Percentiles rank a stretch among this genome's conserved stretches.
phyloP scores from a whole-genome alignment of 352 stramenopile genomes.

The Phytophthora pinifolia region DNA sequence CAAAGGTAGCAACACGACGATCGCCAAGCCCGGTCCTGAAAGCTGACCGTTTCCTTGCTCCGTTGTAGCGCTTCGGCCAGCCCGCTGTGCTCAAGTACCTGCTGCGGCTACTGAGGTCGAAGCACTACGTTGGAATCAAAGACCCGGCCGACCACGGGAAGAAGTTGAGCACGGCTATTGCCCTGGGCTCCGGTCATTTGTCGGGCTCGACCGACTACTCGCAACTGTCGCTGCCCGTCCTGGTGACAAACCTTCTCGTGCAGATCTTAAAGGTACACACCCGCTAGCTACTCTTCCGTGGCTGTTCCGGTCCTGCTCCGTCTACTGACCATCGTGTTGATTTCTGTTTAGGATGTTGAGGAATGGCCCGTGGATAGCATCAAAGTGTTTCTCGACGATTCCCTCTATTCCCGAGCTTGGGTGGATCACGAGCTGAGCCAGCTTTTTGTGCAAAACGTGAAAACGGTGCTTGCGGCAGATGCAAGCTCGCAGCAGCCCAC shows the following conservation, averaged over 20 bases:
- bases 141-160: conserved; percentile 34
- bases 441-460: conserved; percentile 78
- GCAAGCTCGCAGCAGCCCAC: conserved; percentile 9
- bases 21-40: not conserved
- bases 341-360: conserved; percentile 32
- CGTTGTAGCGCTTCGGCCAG: conserved; percentile 47
- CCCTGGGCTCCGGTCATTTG: conserved; percentile 23
- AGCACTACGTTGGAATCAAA: conserved; percentile 68
- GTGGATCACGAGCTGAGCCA: conserved; percentile 84
- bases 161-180: conserved; percentile 20
- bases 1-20: conserved; percentile 24
- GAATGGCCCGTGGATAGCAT: conserved; percentile 81
- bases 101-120: conserved; percentile 74
- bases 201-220: conserved; percentile 32
- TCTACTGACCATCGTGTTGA: not conserved
- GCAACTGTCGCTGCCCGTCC: conserved; percentile 66
- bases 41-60: not conserved
- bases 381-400: conserved; percentile 88
- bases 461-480: conserved; percentile 51
- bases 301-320: not conserved
- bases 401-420: conserved; percentile 76
- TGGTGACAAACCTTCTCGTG: conserved; percentile 73
- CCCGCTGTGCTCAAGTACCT: conserved; percentile 76
- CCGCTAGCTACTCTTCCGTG: not conserved
- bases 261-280: conserved; percentile 60